Percentiles rank a stretch among this genome's conserved stretches.
phyloP scores from a whole-genome alignment of 257 asterid genomes.

The Penstemon davidsonii region DNA sequence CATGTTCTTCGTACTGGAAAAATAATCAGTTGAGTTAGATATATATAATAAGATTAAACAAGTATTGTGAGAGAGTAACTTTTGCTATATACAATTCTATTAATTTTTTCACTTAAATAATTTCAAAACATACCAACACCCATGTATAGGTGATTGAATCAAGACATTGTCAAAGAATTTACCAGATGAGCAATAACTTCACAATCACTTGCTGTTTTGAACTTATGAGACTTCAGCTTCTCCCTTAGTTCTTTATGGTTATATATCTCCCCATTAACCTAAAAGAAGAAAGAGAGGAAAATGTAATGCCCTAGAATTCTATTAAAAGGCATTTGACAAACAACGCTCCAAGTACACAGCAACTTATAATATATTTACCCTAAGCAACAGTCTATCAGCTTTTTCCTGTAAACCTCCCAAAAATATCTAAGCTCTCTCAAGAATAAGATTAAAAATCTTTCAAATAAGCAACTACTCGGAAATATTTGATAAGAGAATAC shows the following conservation, averaged over 20 bases:
- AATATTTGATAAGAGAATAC: constrained; percentile 25
- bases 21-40: constrained; percentile 24
- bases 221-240: constrained; percentile 68
- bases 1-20: constrained; percentile 90
- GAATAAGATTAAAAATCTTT: neutral
- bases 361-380: constrained; percentile 11
- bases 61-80: neutral
- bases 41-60: constrained; percentile 10
- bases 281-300: constrained; percentile 21
- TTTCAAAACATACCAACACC: constrained; percentile 13
- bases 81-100: neutral
- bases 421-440: neutral
- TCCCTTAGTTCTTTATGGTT: constrained; percentile 80
- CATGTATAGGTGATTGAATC: constrained; percentile 5
- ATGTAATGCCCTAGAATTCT: constrained; percentile 1
- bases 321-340: neutral
- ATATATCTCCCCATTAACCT: constrained; percentile 99
- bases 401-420: constrained; percentile 10
- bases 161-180: constrained; percentile 35
- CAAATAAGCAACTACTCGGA: constrained; percentile 13
- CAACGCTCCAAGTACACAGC: neutral
- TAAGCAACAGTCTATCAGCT: neutral
- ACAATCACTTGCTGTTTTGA: constrained; percentile 97
- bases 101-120: constrained; percentile 7
- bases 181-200: constrained; percentile 99